Evolutionary conservation across 2,329 filamentous ascomycete genomes (phyloP).

Genomic region (Tolypocladium tropicale): DNA sequence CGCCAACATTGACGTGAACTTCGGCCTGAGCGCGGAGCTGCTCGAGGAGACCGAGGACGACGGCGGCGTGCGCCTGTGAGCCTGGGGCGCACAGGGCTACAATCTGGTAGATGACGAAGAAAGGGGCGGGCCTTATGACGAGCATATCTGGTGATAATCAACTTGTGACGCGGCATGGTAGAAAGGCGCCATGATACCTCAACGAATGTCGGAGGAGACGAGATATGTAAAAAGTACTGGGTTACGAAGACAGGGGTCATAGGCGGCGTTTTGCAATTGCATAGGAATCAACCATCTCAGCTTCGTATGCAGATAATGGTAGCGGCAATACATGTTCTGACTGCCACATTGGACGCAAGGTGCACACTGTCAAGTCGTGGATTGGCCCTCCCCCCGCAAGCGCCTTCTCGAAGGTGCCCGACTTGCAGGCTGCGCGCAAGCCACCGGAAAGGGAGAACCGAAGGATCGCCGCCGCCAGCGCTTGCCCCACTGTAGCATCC

Average conservation of each 20-base stretch:
- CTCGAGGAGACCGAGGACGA: slow-evolving; percentile 16
- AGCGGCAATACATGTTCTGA: no score
- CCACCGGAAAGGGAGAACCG: not conserved
- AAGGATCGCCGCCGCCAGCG: not conserved
- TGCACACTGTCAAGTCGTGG: no score
- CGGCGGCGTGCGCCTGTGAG: slow-evolving; percentile 19
- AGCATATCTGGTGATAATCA: no score
- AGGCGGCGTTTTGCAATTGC: not conserved
- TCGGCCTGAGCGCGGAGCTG: slow-evolving; percentile 5
- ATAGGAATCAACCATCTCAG: not conserved
- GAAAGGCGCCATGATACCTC: not conserved
- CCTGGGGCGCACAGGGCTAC: slow-evolving; percentile 1
- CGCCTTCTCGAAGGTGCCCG: no score
- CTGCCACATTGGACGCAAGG: no score
- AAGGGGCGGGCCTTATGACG: not conserved
- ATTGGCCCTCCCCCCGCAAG: no score
- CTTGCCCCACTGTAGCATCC: not conserved
- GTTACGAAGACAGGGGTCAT: not conserved
- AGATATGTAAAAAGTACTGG: not conserved
- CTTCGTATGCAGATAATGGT: no score
- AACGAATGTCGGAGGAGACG: not conserved
- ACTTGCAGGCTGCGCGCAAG: no score
- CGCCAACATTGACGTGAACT: slow-evolving; percentile 13
- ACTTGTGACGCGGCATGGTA: not conserved
- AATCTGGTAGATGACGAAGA: not conserved